phyloP scores from a whole-genome alignment of 331 rosid genomes.

The Spiraea crenata region DNA sequence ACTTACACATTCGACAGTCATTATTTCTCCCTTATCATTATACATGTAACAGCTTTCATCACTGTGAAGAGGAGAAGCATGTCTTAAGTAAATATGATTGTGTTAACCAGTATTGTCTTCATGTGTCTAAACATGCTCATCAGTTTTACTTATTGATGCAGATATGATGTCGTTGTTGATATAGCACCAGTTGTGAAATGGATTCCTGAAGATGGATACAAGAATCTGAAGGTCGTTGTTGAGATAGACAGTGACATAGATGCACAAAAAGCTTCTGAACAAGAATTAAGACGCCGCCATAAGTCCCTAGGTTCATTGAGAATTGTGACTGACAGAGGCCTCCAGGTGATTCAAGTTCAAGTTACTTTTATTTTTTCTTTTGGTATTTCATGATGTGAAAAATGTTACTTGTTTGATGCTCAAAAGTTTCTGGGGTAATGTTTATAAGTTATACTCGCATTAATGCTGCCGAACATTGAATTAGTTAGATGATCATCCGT shows the following conservation, averaged over 20 bases:
- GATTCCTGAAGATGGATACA: constrained; percentile 75
- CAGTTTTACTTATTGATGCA: constrained; percentile 43
- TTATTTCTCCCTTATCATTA: neutral
- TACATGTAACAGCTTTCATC: neutral
- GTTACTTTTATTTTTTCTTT: constrained; percentile 2
- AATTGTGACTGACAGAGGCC: constrained; percentile 78
- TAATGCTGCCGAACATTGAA: neutral
- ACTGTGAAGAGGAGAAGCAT: neutral
- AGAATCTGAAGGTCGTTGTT: constrained; percentile 78
- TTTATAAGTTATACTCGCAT: constrained; percentile 11
- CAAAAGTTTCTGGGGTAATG: neutral
- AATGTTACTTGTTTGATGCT: constrained; percentile 9
- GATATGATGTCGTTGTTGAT: constrained; percentile 86
- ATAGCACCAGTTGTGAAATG: constrained; percentile 88
- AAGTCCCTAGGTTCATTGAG: constrained; percentile 69
- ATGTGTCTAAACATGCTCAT: constrained; percentile 11
- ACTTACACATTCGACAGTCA: constrained; percentile 10
- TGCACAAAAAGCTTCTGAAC: constrained; percentile 60
- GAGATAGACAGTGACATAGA: constrained; percentile 77
- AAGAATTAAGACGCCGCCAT: constrained; percentile 72
- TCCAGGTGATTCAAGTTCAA: constrained; percentile 62
- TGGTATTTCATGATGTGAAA: constrained; percentile 3
- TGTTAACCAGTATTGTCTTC: constrained; percentile 17
- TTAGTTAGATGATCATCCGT: constrained; percentile 1
- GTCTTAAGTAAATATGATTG: constrained; percentile 3